Evolutionary conservation across 2,329 filamentous ascomycete genomes (phyloP), one percentile per base, ranked within the genome.

Genomic region (Diaporthe citriasiana): DNA sequence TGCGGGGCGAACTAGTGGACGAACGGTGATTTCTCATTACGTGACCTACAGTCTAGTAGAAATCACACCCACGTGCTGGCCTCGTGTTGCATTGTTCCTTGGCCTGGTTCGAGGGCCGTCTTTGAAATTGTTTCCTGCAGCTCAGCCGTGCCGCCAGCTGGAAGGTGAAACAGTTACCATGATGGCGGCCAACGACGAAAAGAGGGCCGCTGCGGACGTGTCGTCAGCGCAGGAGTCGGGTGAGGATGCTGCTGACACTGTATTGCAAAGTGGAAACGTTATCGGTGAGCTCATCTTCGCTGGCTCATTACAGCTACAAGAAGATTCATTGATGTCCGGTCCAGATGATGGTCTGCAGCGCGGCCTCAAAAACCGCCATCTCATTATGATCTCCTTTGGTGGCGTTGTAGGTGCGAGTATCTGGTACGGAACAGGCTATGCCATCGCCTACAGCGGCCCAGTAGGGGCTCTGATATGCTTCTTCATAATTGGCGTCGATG

Each of bases 391-490:
- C 51, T 83, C 66, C 65, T 75, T 77, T 30, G 76, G 76, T 47
- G 74, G 76, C 47, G 74, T 77, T 38, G 73, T 77, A 15, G 76
- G 76, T 42, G 73, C 76, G 10, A 73, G 70, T 47, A 77, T 75
- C 53, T 77, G 73, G 73, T 77, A 77, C 35, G 76, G 80, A 12
- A 80, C 80, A 0, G 81, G 80, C 8, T 77, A 78, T 5, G 81
- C 80, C 0, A 77, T 82, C 17, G 76, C 79, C 1, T 81, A 81
- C 69, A 79, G 77, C 70, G 81, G 81, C 3, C 80, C 81, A 9
- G 76, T 80, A 13, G 81, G 81, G 15, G 80, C 81, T 0, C 70
- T 82, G n/a, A 76, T 82, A 30, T 80, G 79, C 75, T 82, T 81
- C 74, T 70, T 81, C 35, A 78, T 82, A 74, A 75, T 81, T 55